Conservation (phyloP, 768 basidiomycete species). For the Boletus pseudo-olivaceus region DNA sequence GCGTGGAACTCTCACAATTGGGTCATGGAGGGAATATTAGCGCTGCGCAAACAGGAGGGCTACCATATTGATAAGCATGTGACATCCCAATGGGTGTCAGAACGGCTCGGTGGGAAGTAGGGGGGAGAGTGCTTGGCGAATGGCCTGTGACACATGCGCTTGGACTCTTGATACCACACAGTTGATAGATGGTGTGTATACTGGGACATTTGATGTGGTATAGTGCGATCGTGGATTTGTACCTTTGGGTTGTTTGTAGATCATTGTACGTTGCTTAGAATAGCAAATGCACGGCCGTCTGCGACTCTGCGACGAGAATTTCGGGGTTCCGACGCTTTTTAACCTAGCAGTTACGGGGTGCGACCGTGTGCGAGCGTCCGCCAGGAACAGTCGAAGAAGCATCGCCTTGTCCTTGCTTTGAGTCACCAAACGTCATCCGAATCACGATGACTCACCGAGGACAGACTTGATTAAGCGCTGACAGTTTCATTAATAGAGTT, state of each 20-base stretch:
- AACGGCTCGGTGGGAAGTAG: slow-evolving; percentile 28
- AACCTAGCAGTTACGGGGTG: slow-evolving; percentile 22
- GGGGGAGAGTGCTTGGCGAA: not conserved
- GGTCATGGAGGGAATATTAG: slow-evolving; percentile 32
- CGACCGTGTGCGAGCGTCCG: not conserved
- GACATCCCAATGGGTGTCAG: slow-evolving; percentile 28
- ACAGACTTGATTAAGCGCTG: slow-evolving; percentile 1
- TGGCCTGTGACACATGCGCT: slow-evolving; percentile 6
- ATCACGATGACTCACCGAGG: slow-evolving; percentile 18
- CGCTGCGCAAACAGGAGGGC: slow-evolving; percentile 27
- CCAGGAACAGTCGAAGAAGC: slow-evolving; percentile 8
- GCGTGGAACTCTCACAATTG: slow-evolving; percentile 29
- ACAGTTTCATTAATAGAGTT: slow-evolving; percentile 6
- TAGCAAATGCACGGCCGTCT: slow-evolving; percentile 6
- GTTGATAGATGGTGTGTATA: slow-evolving; percentile 15
- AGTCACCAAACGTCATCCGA: slow-evolving; percentile 12
- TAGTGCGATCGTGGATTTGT: slow-evolving; percentile 20
- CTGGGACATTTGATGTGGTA: slow-evolving; percentile 20
- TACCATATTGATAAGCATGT: slow-evolving; percentile 30
- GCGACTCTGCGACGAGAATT: slow-evolving; percentile 10
- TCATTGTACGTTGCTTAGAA: slow-evolving; percentile 11
- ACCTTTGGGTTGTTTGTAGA: slow-evolving; percentile 18
- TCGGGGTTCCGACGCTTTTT: slow-evolving; percentile 10
- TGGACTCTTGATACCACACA: slow-evolving; percentile 23
- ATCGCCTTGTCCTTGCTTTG: not conserved